Base-by-base conservation (phyloP, 495 filamentous ascomycete genomes). In the Hypoxylon trugodes region DNA sequence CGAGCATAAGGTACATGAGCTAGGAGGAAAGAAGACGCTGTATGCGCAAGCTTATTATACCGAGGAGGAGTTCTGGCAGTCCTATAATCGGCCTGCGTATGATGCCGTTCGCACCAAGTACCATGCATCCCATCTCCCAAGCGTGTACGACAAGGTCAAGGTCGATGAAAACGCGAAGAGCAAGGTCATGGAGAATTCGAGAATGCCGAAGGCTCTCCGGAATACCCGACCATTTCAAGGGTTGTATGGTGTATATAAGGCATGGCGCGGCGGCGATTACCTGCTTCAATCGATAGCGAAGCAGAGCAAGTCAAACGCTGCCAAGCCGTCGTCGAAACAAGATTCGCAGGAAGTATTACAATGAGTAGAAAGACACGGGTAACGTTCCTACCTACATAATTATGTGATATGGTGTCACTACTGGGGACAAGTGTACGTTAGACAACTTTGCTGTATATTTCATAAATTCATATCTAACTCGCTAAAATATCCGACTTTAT, bases 1-100 rank as follows among this genome's bases (percentile, higher is more conserved):
- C 1, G 90, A 93, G 69, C 66, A 69, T 0, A 83, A 82, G 35
- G 76, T 92, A 0, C 74, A 74, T 0, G 79, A 80, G 28, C 73
- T 90, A 0, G 80, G 84, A 4, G 90, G 90, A 1, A 74, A 76
- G 52, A 84, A 84, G 65, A 79, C 77, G 66, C 55, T 84, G 9
- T 84, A 85, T 51, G 79, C 82, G 0, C 83, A 84, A 45, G 76
- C 79, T 1, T 83, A 80, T 53, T 86, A 86, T 51, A 76, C 77
- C 9, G 78, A 84, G 65, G 79, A 75, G 0, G 82, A 86, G 56
- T 85, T 86, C 56, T 83, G 81, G 80, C 45, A 62, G 25, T 73
- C 75, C 18, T 85, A 84, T 50, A 77, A 82, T 56, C 69, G 73
- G 24, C 30, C 49, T 8, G 75, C 76, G 60, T 85, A 86, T 54